Evolutionary conservation across 2,329 filamentous ascomycete genomes (phyloP).

Genomic region (Plectosphaerella sp.): DNA sequence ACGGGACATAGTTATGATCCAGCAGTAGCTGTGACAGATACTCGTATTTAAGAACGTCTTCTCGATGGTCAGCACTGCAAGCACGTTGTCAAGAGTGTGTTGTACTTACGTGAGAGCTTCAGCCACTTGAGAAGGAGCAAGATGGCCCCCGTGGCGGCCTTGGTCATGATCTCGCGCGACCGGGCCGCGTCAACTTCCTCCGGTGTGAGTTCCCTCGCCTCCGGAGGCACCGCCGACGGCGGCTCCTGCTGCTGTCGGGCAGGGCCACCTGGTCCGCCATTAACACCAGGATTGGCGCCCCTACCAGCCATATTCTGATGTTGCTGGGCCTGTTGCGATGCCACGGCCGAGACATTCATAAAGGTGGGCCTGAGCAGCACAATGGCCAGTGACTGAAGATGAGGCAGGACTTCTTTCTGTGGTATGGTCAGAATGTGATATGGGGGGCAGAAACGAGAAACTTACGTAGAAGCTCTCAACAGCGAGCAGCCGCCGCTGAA

Average conservation of each 20-base stretch:
- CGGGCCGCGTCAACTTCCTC: slow-evolving; percentile 82
- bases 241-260: slow-evolving; percentile 22
- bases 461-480: slow-evolving; percentile 85
- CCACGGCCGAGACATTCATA: slow-evolving; percentile 80
- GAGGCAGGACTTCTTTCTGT: slow-evolving; percentile 70
- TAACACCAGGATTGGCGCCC: slow-evolving; percentile 32
- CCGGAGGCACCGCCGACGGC: slow-evolving; percentile 18
- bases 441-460: slow-evolving; percentile 14
- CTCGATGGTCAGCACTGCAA: slow-evolving; percentile 10
- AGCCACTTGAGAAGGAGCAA: slow-evolving; percentile 94
- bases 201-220: slow-evolving; percentile 45
- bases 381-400: slow-evolving; percentile 89
- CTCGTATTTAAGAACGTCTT: slow-evolving; percentile 92
- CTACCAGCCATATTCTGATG: slow-evolving; percentile 35
- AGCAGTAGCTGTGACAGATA: slow-evolving; percentile 90
- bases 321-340: slow-evolving; percentile 42
- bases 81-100: neutral
- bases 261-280: slow-evolving; percentile 28
- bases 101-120: slow-evolving; percentile 77
- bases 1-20: slow-evolving; percentile 90
- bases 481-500: slow-evolving; percentile 61
- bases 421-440: slow-evolving; percentile 19
- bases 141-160: slow-evolving; percentile 86
- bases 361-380: slow-evolving; percentile 87
- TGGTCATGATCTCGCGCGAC: slow-evolving; percentile 80